phyloP scores from a whole-genome alignment of 176 grass and related monocot species.

The Musa acuminata region DNA sequence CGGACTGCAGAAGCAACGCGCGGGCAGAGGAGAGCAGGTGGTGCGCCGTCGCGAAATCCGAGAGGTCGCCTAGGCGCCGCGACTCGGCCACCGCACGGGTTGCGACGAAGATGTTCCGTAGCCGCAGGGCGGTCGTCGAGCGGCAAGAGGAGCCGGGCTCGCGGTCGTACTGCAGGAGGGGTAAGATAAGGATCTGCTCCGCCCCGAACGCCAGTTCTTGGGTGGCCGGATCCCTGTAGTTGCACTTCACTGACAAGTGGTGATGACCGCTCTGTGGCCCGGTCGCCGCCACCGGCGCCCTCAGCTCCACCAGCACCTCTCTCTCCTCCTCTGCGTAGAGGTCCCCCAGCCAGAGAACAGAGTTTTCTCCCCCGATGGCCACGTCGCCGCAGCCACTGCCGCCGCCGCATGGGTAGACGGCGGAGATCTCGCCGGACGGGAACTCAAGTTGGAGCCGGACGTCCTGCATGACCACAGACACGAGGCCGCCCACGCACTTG shows the following conservation, averaged over 20 bases:
- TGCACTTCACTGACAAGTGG: slow-evolving; percentile 43
- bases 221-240: slow-evolving; percentile 52
- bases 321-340: no score
- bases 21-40: slow-evolving; percentile 74
- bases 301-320: no score
- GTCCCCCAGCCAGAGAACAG: no score
- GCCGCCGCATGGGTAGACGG: slow-evolving; percentile 58
- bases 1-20: slow-evolving; percentile 48
- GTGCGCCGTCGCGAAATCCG: slow-evolving; percentile 51
- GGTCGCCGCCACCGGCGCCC: no score
- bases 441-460: slow-evolving; percentile 54
- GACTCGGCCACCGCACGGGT: slow-evolving; percentile 73
- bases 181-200: slow-evolving; percentile 36
- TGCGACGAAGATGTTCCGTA: slow-evolving; percentile 79
- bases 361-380: no score
- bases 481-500: slow-evolving; percentile 69
- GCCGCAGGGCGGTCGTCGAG: slow-evolving; percentile 23
- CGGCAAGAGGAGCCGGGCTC: background rate
- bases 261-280: background rate
- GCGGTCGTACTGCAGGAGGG: slow-evolving; percentile 16
- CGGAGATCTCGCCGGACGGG: slow-evolving; percentile 56
- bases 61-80: slow-evolving; percentile 53
- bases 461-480: slow-evolving; percentile 88
- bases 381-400: no score
- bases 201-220: slow-evolving; percentile 34